Conservation (phyloP, 2,329 filamentous ascomycete genomes). For the Microsporum canis region DNA sequence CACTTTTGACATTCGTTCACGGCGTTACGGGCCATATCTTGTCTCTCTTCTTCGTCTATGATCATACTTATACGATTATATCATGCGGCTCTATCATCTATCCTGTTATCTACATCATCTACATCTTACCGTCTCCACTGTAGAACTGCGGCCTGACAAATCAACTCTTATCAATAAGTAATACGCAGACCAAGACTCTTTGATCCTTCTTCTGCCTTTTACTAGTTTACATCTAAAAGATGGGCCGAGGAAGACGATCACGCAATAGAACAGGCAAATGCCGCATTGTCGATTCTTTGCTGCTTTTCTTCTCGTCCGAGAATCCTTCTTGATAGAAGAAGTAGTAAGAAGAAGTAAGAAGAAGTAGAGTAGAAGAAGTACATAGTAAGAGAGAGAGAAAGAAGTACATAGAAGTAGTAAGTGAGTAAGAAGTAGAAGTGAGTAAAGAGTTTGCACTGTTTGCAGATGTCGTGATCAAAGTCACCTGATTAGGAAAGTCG, state of each 20-base stretch:
- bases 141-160: no score
- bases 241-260: not conserved
- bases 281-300: not conserved
- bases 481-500: not conserved
- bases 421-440: not conserved
- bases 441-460: conserved; percentile 8
- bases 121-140: not conserved
- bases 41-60: not conserved
- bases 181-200: not conserved
- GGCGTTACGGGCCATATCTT: not conserved
- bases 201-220: not conserved
- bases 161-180: no score
- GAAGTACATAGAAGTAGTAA: not conserved
- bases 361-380: not conserved
- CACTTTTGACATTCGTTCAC: not conserved
- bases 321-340: not conserved
- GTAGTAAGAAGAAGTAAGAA: not conserved
- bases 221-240: not conserved
- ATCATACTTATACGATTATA: no score
- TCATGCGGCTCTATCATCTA: not conserved
- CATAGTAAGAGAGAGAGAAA: not conserved
- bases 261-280: conserved; percentile 2
- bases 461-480: conserved; percentile 35
- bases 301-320: not conserved
- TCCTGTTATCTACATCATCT: not conserved